Percentiles rank a stretch among this genome's conserved stretches.
These are phyloP conservation scores for Colletotrichum falcatum DNA, from an alignment of 2,329 filamentous ascomycete species.

Conservation along the genomic window DNA sequence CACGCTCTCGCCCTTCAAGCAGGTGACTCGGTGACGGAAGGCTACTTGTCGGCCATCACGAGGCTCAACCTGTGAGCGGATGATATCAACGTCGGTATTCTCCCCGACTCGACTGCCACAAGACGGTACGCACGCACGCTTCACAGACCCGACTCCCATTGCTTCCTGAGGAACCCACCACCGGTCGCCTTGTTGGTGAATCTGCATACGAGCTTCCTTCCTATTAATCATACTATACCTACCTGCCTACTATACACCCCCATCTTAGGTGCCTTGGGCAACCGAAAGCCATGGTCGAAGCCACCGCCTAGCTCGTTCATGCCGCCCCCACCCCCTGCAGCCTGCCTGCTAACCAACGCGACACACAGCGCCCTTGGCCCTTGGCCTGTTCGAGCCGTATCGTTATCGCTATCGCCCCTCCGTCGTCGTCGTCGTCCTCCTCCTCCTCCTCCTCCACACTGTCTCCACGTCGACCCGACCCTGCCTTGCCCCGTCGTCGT, in stretches of 20 bases:
- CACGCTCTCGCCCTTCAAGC: not conserved
- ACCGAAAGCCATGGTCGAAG: constrained; percentile 37
- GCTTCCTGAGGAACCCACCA: not conserved
- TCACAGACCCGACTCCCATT: constrained; percentile 8
- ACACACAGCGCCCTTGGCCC: not conserved
- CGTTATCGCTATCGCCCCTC: not conserved
- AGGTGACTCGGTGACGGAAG: constrained; percentile 41
- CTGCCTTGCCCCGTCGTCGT: constrained; percentile 22
- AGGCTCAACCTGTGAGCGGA: constrained; percentile 38
- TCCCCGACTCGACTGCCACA: constrained; percentile 27
- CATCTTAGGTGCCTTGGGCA: constrained; percentile 13
- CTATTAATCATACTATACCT: not conserved
- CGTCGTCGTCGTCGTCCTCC: too few relatives aligned
- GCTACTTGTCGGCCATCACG: constrained; percentile 36
- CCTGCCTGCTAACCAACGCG: not conserved
- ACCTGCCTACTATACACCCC: not conserved
- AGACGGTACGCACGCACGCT: not conserved
- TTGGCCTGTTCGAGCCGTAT: constrained; percentile 21
- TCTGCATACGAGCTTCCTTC: constrained; percentile 7
- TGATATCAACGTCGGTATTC: constrained; percentile 28
- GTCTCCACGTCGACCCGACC: constrained; percentile 29
- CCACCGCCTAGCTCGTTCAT: constrained; percentile 29
- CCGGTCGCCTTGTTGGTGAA: constrained; percentile 2
- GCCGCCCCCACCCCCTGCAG: constrained; percentile 21
- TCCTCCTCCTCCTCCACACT: not conserved